Evolutionary conservation across 768 basidiomycete genomes (phyloP).

Genomic region (Mycena crocata): DNA sequence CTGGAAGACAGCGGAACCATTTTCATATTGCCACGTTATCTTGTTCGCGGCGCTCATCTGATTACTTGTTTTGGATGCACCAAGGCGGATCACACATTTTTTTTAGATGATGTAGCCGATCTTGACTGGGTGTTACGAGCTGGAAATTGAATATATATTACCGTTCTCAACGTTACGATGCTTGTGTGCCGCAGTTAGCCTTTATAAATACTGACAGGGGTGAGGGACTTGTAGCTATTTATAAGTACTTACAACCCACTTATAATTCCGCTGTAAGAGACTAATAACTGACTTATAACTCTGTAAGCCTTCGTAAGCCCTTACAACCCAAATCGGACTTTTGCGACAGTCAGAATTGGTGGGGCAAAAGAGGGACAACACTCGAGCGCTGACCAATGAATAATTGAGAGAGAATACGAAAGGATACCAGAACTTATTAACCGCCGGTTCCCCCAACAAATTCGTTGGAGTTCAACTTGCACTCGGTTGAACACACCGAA

Average conservation of each 20-base stretch:
- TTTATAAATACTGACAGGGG: neutral
- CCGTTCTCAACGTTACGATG: neutral
- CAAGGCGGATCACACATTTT: constrained; percentile 3
- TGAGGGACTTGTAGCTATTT: neutral
- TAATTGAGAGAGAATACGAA: no score
- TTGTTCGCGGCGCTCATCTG: constrained; percentile 22
- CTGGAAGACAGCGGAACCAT: constrained; percentile 12
- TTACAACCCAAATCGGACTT: neutral
- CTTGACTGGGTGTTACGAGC: constrained; percentile 15
- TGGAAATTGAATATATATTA: constrained; percentile 1
- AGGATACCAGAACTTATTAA: no score
- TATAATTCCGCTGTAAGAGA: neutral
- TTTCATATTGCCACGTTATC: constrained; percentile 16
- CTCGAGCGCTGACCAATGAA: no score
- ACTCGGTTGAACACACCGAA: no score
- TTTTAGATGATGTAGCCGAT: constrained; percentile 11
- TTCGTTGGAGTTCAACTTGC: no score
- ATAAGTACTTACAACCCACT: constrained; percentile 4
- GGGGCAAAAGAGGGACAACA: no score
- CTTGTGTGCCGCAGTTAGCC: neutral
- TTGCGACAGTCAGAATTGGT: no score
- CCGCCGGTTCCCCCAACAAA: no score
- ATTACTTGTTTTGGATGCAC: constrained; percentile 8
- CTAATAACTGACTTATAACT: neutral
- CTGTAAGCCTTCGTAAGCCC: constrained; percentile 2